These are phyloP conservation scores for Symbiodinium natans DNA, from an alignment of 73 alveolate species.

Conservation along the genomic window DNA sequence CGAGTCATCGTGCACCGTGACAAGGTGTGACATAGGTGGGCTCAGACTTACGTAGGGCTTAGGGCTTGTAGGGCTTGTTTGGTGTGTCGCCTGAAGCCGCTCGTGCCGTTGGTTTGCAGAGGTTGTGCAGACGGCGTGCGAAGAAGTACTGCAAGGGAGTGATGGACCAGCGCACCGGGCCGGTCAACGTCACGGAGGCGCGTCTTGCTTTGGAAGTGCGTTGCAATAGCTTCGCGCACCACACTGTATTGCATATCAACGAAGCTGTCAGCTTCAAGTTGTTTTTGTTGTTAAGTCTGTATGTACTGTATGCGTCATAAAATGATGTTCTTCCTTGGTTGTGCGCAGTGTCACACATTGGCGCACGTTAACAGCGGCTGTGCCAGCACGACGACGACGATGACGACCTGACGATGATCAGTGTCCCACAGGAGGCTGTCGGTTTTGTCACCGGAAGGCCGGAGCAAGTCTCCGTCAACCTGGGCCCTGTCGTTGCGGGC, in stretches of 20 bases:
- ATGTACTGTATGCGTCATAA: too few species aligned
- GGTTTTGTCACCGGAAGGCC: slow-evolving; percentile 92
- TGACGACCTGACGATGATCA: slow-evolving; percentile 74
- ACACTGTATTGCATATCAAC: neutral
- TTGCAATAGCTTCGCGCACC: too few species aligned
- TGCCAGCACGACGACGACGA: slow-evolving; percentile 55
- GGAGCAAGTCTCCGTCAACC: neutral
- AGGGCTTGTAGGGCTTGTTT: too few species aligned
- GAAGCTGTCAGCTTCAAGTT: neutral
- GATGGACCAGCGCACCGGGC: slow-evolving; percentile 92
- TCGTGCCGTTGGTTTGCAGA: neutral
- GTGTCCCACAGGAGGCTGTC: slow-evolving; percentile 76
- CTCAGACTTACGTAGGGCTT: too few species aligned
- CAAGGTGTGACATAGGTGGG: too few species aligned
- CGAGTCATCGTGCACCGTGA: too few species aligned
- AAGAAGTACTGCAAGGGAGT: slow-evolving; percentile 94
- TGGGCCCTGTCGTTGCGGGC: neutral
- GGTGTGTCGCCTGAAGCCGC: too few species aligned
- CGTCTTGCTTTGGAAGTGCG: too few species aligned
- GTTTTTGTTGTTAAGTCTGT: neutral
- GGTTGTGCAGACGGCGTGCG: slow-evolving; percentile 81
- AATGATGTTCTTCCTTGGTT: too few species aligned
- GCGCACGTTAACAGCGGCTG: too few species aligned
- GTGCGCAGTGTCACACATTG: too few species aligned
- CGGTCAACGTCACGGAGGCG: slow-evolving; percentile 79